A percentile compares a stretch with the other conserved stretches of the same genome.
phyloP scores from a whole-genome alignment of 1,284 basidiomycete genomes.

The Limonomyces culmigenus region DNA sequence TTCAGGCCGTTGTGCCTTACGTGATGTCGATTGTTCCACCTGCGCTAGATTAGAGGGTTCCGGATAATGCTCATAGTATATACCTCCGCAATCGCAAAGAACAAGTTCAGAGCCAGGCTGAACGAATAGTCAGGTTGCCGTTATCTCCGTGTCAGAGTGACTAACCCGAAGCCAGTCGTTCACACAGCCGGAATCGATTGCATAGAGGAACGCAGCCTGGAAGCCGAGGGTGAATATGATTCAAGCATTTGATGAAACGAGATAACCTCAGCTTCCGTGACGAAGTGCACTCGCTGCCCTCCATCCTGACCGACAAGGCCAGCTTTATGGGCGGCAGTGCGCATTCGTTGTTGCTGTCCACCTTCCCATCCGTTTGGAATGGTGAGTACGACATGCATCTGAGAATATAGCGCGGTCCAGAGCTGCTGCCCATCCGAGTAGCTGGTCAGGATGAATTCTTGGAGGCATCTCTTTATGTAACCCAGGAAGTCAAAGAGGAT shows the following conservation, averaged over 20 bases:
- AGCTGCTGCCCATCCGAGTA: constrained; percentile 48
- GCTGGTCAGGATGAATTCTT: constrained; percentile 56
- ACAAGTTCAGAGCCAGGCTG: too few relatives aligned
- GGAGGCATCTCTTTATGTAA: constrained; percentile 56
- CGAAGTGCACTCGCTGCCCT: constrained; percentile 8
- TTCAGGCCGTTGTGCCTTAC: too few relatives aligned
- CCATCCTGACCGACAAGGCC: constrained; percentile 7
- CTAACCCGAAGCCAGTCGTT: constrained; percentile 2
- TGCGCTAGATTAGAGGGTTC: neutral
- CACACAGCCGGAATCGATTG: constrained; percentile 3
- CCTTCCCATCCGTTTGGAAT: constrained; percentile 13
- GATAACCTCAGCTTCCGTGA: constrained; percentile 12
- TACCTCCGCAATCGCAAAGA: constrained; percentile 6
- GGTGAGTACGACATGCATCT: constrained; percentile 17
- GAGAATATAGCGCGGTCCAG: constrained; percentile 47
- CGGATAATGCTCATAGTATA: neutral
- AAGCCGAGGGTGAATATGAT: too few relatives aligned
- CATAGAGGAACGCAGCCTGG: constrained; percentile 6
- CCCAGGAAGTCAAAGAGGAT: constrained; percentile 64
- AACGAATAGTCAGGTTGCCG: neutral
- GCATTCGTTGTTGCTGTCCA: constrained; percentile 9
- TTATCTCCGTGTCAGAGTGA: neutral
- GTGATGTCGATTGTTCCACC: constrained; percentile 6
- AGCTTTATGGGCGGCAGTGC: constrained; percentile 10
- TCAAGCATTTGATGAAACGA: too few relatives aligned